Conservation (phyloP, 768 basidiomycete genomes). For the Kwoniella heveanensis region DNA sequence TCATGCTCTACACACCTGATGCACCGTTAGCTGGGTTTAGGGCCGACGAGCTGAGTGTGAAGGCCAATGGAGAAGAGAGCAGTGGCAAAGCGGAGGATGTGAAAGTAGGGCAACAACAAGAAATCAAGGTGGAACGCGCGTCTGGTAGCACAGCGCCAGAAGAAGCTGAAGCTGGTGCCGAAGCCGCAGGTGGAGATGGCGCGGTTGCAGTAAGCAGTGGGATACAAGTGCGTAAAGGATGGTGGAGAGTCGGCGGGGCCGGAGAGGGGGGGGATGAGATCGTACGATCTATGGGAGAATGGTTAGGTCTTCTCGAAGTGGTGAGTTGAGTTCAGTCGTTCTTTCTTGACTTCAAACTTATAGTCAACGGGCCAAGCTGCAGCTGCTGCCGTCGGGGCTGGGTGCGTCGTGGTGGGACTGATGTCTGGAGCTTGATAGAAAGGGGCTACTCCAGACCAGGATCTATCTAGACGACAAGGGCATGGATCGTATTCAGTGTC, state of each 20-base stretch:
- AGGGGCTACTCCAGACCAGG: too few relatives aligned
- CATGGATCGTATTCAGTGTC: too few relatives aligned
- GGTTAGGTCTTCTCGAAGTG: slow-evolving; percentile 42
- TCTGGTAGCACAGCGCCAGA: too few relatives aligned
- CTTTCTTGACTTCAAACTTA: too few relatives aligned
- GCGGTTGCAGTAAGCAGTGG: background rate
- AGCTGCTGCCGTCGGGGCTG: too few relatives aligned
- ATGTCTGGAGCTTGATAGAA: too few relatives aligned
- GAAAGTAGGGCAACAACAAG: too few relatives aligned
- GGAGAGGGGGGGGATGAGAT: slow-evolving; percentile 51
- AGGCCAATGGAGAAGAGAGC: background rate
- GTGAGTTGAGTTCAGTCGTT: slow-evolving; percentile 34
- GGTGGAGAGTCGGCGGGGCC: slow-evolving; percentile 47
- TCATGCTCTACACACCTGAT: slow-evolving; percentile 51
- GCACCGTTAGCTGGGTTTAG: slow-evolving; percentile 42
- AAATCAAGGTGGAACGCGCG: too few relatives aligned
- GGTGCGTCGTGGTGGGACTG: too few relatives aligned
- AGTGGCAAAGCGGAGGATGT: background rate
- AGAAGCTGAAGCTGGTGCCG: too few relatives aligned
- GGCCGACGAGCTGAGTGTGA: slow-evolving; percentile 18
- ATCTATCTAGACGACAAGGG: too few relatives aligned
- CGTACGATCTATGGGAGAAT: slow-evolving; percentile 46
- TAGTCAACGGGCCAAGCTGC: too few relatives aligned
- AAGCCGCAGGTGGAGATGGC: background rate
- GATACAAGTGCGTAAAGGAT: slow-evolving; percentile 31